A percentile compares a stretch with the other conserved stretches of the same genome.
Evolutionary conservation across 768 basidiomycete genomes (phyloP).

Genomic region (Mycena rosella): DNA sequence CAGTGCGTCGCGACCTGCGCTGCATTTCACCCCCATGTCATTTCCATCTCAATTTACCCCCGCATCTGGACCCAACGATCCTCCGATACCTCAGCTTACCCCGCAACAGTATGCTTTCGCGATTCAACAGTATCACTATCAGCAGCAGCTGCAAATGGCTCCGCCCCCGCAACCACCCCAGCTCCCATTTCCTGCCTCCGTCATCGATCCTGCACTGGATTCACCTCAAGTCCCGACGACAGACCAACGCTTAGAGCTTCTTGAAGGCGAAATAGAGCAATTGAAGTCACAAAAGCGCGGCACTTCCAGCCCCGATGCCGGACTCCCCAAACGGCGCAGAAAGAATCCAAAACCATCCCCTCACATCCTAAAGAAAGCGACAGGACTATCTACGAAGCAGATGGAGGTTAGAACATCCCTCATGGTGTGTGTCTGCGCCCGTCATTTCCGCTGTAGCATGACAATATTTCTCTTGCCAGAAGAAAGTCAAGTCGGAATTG

Average conservation of each 20-base stretch:
- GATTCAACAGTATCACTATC: background rate
- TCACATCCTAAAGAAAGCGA: background rate
- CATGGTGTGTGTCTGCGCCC: background rate
- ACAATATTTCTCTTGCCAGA: background rate
- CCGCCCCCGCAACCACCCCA: background rate
- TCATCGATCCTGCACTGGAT: background rate
- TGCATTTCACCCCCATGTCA: no score
- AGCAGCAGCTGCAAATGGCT: background rate
- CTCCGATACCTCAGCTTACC: background rate
- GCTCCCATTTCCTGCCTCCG: background rate
- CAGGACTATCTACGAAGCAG: background rate
- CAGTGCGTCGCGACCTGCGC: background rate
- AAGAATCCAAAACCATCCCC: background rate
- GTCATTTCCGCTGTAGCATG: background rate
- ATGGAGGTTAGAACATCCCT: background rate
- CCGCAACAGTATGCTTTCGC: background rate
- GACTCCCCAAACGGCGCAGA: background rate
- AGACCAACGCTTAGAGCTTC: background rate
- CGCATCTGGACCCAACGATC: background rate
- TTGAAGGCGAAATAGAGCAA: background rate
- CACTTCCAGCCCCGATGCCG: background rate
- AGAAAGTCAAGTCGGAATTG: background rate
- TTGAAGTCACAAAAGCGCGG: background rate
- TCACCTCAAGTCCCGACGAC: background rate
- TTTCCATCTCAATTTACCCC: background rate